These are phyloP conservation scores for Hyaloraphidium curvatum DNA, from an alignment of 192 early-diverging fungal species.

Conservation along the genomic window DNA sequence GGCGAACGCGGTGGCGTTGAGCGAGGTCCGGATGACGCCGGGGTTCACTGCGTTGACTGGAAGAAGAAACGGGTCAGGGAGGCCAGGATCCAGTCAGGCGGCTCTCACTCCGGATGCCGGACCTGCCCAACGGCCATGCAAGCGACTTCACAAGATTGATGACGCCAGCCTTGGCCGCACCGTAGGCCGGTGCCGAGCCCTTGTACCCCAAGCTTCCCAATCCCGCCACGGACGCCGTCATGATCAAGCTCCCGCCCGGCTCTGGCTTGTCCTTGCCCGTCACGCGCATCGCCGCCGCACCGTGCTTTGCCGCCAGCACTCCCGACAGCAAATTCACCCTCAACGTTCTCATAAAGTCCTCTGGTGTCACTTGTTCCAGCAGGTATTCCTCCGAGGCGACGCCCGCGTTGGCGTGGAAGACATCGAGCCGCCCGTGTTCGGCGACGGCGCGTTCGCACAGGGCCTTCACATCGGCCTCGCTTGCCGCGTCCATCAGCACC, in stretches of 20 bases:
- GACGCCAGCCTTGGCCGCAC: too few species aligned
- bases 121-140: slow-evolving; percentile 16
- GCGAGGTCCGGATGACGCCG: slow-evolving; percentile 11
- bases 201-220: too few species aligned
- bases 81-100: too few species aligned
- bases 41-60: slow-evolving; percentile 24
- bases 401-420: slow-evolving; percentile 33
- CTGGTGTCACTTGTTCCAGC: background rate
- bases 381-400: background rate
- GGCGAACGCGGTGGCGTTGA: slow-evolving; percentile 24
- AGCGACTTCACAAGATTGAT: slow-evolving; percentile 21
- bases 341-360: background rate
- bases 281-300: slow-evolving; percentile 18
- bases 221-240: slow-evolving; percentile 25
- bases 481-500: slow-evolving; percentile 22
- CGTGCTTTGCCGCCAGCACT: slow-evolving; percentile 27
- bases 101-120: slow-evolving; percentile 25
- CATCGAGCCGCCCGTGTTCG: slow-evolving; percentile 23
- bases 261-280: slow-evolving; percentile 19
- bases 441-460: slow-evolving; percentile 18
- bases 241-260: slow-evolving; percentile 24
- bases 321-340: slow-evolving; percentile 3
- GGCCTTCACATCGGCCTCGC: slow-evolving; percentile 12
- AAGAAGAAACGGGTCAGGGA: too few species aligned
- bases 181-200: too few species aligned